Conservation (phyloP, 1,284 basidiomycete genomes). For the Termitomyces sp. region DNA sequence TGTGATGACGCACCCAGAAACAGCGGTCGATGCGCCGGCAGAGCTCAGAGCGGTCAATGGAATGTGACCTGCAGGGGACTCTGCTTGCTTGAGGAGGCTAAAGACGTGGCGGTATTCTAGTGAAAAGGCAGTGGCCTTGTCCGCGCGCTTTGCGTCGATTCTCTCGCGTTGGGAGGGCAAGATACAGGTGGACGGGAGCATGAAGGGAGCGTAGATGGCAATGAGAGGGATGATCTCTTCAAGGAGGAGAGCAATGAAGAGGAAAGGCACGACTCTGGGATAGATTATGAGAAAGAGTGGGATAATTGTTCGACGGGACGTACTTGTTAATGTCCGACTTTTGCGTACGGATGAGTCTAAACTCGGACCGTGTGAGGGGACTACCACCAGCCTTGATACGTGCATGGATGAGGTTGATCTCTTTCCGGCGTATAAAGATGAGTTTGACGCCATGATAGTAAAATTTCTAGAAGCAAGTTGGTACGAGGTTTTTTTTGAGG, state of each 20-base stretch:
- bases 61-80: conserved; percentile 27
- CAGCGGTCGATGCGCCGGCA: conserved; percentile 26
- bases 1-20: conserved; percentile 37
- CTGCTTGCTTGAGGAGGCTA: conserved; percentile 28
- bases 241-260: conserved; percentile 68
- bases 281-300: neutral
- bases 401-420: conserved; percentile 46
- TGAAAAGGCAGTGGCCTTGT: conserved; percentile 37
- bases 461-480: conserved; percentile 55
- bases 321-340: conserved; percentile 66
- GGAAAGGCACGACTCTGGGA: conserved; percentile 73
- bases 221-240: conserved; percentile 83
- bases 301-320: conserved; percentile 19
- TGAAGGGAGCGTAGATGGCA: conserved; percentile 79
- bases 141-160: conserved; percentile 59
- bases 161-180: conserved; percentile 77
- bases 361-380: conserved; percentile 59
- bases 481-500: neutral
- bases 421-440: conserved; percentile 55
- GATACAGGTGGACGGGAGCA: conserved; percentile 84
- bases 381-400: conserved; percentile 53
- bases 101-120: conserved; percentile 31
- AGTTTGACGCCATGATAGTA: conserved; percentile 70
- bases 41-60: conserved; percentile 29
- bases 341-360: conserved; percentile 60